Evolutionary conservation across 148 eudicot species (phyloP).

Genomic region (Cornus suecica): DNA sequence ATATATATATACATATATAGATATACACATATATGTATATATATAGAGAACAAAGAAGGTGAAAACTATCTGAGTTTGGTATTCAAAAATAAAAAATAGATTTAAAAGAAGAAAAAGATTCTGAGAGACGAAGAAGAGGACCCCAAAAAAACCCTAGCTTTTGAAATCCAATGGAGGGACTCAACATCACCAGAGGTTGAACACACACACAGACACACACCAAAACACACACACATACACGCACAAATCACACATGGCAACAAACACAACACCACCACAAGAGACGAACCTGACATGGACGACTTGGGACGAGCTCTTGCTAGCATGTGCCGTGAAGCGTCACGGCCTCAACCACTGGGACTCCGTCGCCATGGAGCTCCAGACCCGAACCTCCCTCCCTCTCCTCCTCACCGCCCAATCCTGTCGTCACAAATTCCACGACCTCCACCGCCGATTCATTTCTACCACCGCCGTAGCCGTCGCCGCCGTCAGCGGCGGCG

Average conservation of each 20-base stretch:
- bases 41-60: not conserved
- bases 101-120: not conserved
- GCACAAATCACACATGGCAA: not conserved
- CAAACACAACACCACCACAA: not conserved
- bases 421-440: conserved; percentile 23
- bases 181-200: conserved; percentile 6
- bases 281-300: conserved; percentile 22
- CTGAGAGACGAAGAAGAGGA: conserved; percentile 3
- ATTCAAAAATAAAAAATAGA: not conserved
- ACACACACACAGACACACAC: too few species aligned
- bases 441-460: conserved; percentile 31
- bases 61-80: not conserved
- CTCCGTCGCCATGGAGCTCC: conserved; percentile 34
- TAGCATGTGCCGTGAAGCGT: conserved; percentile 43
- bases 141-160: not conserved
- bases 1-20: too few species aligned
- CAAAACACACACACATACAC: too few species aligned
- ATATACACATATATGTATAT: too few species aligned
- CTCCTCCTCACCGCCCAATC: conserved; percentile 19
- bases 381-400: conserved; percentile 18
- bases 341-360: conserved; percentile 36
- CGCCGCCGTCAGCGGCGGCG: not conserved
- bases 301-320: conserved; percentile 44
- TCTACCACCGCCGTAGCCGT: too few species aligned
- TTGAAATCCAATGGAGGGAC: conserved; percentile 12